Evolutionary conservation across 2,329 filamentous ascomycete species (phyloP), one percentile per base, ranked within the genome.

Genomic region (Beauveria australis): DNA sequence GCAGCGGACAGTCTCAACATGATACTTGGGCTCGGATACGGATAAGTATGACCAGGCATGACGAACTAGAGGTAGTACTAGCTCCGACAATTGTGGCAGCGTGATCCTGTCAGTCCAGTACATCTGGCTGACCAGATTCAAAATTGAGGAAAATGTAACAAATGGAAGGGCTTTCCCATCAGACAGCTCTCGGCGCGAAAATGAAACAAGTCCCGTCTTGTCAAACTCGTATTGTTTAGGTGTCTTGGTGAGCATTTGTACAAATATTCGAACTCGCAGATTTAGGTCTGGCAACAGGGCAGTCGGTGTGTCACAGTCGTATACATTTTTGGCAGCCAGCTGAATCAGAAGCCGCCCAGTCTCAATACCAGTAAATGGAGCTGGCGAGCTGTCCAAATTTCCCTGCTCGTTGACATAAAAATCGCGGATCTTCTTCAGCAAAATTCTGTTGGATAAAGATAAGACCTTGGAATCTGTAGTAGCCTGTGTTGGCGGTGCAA

Each of bases 1-100:
- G 66, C 86, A 88, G 61, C 89, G 86, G 9, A 95, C 90, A 19
- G 92, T 88, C 75, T 99, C 95, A 37, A 99, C 92, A 69, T 97
- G 94, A 66, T 93, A 95, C 70, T 96, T 96, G 0, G 92, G 92
- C 64, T 88, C 87, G 14, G 86, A 81, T n/a, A 90, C 87, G 0
- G 91, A 89, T 44, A 99, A 75, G 68, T 90, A 91, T 5, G 77
- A 73, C 94, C 94, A 99, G 0, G 93, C 81, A 60, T 87, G 82
- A 1, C 79, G 78, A 18, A 94, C 86, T 24, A 97, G 76, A 30
- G 83, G 80, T 22, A 84, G 79, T 5, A 93, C 82, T 9, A 96
- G 75, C 60, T 76, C 80, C 60, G 79, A 87, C 54, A 88, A 70
- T 26, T 85, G 79, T n/a, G 73, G 67, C 5, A 71, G 65, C 8